Conservation (phyloP, 208 protist genomes). For the Trypanosoma grayi region DNA sequence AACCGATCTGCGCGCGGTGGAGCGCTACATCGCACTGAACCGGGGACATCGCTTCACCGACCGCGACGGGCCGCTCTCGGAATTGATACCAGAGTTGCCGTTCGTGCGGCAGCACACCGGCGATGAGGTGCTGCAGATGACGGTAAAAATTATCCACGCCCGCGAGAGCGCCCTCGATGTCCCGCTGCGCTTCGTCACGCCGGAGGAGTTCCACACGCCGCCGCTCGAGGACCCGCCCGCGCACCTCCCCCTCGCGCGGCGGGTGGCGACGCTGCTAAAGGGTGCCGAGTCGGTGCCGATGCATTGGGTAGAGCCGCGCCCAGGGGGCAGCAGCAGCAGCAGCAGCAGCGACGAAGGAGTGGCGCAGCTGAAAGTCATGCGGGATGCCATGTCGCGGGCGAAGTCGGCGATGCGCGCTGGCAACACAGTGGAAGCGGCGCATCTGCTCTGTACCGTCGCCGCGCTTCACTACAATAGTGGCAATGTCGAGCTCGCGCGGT, state of each 20-base stretch:
- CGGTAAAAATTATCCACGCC: conserved; percentile 42
- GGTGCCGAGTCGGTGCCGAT: conserved; percentile 53
- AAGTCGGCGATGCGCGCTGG: conserved; percentile 53
- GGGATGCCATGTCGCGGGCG: conserved; percentile 65
- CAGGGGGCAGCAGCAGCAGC: conserved; percentile 2
- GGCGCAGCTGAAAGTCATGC: conserved; percentile 38
- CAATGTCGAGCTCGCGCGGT: conserved; percentile 66
- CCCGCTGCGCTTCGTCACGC: conserved; percentile 71
- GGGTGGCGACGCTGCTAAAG: conserved; percentile 73
- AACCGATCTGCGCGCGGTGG: conserved; percentile 48
- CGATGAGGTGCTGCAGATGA: conserved; percentile 51
- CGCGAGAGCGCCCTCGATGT: conserved; percentile 72
- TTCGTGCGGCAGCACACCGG: conserved; percentile 44
- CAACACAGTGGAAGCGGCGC: conserved; percentile 46
- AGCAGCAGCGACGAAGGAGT: conserved; percentile 9
- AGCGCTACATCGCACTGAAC: conserved; percentile 49
- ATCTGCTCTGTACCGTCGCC: conserved; percentile 53
- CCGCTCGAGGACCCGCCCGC: conserved; percentile 65
- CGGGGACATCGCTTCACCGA: conserved; percentile 31
- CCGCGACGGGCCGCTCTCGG: conserved; percentile 30
- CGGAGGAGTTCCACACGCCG: conserved; percentile 68
- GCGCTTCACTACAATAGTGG: conserved; percentile 82
- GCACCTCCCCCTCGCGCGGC: conserved; percentile 50
- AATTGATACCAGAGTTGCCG: conserved; percentile 58
- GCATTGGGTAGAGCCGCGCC: conserved; percentile 29